Evolutionary conservation across 2,329 filamentous ascomycete genomes (phyloP).

Genomic region (Calonectria ilicicola): DNA sequence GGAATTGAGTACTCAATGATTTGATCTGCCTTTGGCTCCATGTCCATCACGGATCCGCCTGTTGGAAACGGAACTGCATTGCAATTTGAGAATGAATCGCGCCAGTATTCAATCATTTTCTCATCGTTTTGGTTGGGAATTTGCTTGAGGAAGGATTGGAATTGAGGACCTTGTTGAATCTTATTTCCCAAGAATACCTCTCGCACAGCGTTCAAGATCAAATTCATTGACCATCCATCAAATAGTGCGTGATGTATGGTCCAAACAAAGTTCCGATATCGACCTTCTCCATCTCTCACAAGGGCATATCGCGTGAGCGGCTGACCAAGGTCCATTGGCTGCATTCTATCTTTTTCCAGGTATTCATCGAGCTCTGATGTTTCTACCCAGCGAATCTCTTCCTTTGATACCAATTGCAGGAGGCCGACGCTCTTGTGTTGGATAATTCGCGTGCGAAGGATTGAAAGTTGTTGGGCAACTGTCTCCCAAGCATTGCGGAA

Average conservation of each 20-base stretch:
- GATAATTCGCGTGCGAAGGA: constrained; percentile 53
- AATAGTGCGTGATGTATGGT: constrained; percentile 45
- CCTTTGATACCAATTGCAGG: constrained; percentile 16
- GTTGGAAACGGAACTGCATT: constrained; percentile 13
- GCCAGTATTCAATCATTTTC: constrained; percentile 10
- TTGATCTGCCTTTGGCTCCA: constrained; percentile 10
- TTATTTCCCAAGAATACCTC: constrained; percentile 11
- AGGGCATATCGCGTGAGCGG: constrained; percentile 14
- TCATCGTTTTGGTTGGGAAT: background rate
- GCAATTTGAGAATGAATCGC: background rate
- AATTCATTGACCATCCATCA: constrained; percentile 43
- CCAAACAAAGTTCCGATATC: constrained; percentile 32
- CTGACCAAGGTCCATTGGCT: constrained; percentile 19
- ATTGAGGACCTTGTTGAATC: background rate
- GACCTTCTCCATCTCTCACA: background rate
- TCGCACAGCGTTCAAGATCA: constrained; percentile 29
- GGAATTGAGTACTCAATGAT: background rate
- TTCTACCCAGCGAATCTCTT: constrained; percentile 8
- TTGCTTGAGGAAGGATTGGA: constrained; percentile 22
- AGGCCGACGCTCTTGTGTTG: background rate
- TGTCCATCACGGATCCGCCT: background rate
- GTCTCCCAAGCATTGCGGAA: constrained; percentile 29
- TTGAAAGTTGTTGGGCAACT: constrained; percentile 25
- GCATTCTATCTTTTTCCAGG: background rate
- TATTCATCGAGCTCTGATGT: background rate